Evolutionary conservation across 2,329 filamentous ascomycete species (phyloP).

Genomic region (Cercospora brassicicola): DNA sequence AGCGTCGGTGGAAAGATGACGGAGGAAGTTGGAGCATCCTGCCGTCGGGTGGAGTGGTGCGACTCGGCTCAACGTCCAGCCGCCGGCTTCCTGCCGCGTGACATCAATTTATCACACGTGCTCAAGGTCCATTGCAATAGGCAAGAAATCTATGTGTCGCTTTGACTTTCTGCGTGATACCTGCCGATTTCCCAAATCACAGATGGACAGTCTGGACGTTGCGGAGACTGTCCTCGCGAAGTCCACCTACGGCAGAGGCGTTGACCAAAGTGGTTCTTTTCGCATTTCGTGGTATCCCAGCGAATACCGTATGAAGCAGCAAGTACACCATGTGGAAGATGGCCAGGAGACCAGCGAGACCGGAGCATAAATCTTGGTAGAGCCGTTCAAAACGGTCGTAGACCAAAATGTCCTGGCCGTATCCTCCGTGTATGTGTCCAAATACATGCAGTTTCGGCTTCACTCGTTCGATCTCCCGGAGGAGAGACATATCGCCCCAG

Average conservation of each 20-base stretch:
- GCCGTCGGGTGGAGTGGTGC: background rate
- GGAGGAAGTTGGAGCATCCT: background rate
- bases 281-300: background rate
- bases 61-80: background rate
- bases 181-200: background rate
- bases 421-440: constrained; percentile 43
- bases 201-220: background rate
- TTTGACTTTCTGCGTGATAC: too few species aligned
- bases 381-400: constrained; percentile 71
- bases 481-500: constrained; percentile 24
- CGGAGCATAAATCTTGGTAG: constrained; percentile 55
- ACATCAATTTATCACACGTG: background rate
- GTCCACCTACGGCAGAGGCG: background rate
- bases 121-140: background rate
- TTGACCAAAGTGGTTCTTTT: background rate
- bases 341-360: background rate
- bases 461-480: constrained; percentile 36
- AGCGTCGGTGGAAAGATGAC: background rate
- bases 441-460: constrained; percentile 43
- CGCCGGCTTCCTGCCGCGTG: background rate
- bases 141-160: too few species aligned
- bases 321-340: background rate
- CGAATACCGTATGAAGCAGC: background rate
- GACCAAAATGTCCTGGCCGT: constrained; percentile 54
- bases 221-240: background rate